Percentiles rank a stretch among this genome's conserved stretches.
These are phyloP conservation scores for Leucoagaricus sp. DNA, from an alignment of 1,284 basidiomycete species.

Conservation along the genomic window DNA sequence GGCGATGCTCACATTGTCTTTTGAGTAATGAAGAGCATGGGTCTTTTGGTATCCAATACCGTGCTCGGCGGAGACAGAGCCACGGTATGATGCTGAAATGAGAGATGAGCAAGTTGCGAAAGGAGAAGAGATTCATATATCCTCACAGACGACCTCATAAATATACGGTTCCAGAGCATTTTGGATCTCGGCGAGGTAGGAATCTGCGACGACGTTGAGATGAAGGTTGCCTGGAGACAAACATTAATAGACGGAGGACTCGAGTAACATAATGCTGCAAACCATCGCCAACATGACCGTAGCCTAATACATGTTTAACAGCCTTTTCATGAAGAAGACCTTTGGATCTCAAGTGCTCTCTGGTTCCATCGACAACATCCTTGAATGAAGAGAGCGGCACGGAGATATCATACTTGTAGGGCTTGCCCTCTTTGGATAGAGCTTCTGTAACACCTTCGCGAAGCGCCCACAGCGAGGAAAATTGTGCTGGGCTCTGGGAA, in stretches of 20 bases:
- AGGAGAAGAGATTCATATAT: constrained; percentile 7
- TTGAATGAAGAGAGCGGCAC: constrained; percentile 91
- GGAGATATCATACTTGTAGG: constrained; percentile 98
- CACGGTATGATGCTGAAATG: constrained; percentile 62
- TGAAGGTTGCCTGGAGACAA: constrained; percentile 81
- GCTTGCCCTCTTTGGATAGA: constrained; percentile 91
- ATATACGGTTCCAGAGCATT: constrained; percentile 92
- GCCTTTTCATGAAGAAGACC: constrained; percentile 74
- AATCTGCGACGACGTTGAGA: constrained; percentile 88
- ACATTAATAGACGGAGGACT: constrained; percentile 16
- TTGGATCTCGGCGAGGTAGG: constrained; percentile 85
- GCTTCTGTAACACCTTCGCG: constrained; percentile 96
- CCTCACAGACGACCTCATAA: constrained; percentile 84
- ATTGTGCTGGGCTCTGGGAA: constrained; percentile 91
- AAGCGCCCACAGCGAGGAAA: constrained; percentile 88
- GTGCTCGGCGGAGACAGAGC: constrained; percentile 97
- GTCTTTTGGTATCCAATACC: constrained; percentile 96
- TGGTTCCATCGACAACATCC: constrained; percentile 82
- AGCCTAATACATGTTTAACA: constrained; percentile 86
- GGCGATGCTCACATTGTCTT: constrained; percentile 77
- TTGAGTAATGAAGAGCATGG: constrained; percentile 88
- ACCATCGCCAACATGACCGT: constrained; percentile 98
- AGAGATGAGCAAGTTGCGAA: not conserved
- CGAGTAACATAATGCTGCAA: constrained; percentile 27
- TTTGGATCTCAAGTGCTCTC: constrained; percentile 71